Base-by-base conservation (phyloP, 441 rosid species). In the Pelargonium australe region DNA sequence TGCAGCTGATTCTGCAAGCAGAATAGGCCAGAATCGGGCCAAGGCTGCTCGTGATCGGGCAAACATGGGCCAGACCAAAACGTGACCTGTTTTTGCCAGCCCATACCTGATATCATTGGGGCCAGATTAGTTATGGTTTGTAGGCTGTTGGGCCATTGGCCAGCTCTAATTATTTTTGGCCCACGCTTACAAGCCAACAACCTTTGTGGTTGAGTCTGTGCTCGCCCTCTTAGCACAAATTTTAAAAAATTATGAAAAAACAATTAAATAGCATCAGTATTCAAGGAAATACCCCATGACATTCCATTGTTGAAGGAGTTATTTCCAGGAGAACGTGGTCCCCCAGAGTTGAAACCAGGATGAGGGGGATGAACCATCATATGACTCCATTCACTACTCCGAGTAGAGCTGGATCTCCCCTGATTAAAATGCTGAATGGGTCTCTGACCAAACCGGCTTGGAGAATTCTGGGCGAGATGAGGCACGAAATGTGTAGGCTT, bases 401-500 rank as follows among this genome's bases (percentile, higher is more conserved):
- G 78, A 73, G 64, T 83, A 70, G 77, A 70, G 58, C 76, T 60
- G 64, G 87, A 69, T 75, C 96, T 89, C 72, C 85, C 91, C 49
- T 87, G 82, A 70, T 80, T 82, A 72, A 61, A 75, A 72, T 85
- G 83, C 41, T 78, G 93, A 67, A 76, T 78, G 71, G 84, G 85
- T 75, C 82, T 95, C 75, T 90, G 98, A 68, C 98, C 89, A 74
- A 92, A 87, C 51, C 97, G 96, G 79, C 98, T 95, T 5, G 91
- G 94, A 71, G 92, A 80, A 82, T 84, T 95, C 75, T 89, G 93
- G 4, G 91, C 63, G 67, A 80, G 60, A 64, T 88, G 95, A 11
- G 87, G 80, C 64, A 69, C 75, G 61, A 78, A 80, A 79, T 82
- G 81, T 62, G 89, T 74, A 71, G 86, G 79, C 83, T 86, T 86